Base-by-base conservation (phyloP, 768 basidiomycete genomes). In the Chalciporus chontae region DNA sequence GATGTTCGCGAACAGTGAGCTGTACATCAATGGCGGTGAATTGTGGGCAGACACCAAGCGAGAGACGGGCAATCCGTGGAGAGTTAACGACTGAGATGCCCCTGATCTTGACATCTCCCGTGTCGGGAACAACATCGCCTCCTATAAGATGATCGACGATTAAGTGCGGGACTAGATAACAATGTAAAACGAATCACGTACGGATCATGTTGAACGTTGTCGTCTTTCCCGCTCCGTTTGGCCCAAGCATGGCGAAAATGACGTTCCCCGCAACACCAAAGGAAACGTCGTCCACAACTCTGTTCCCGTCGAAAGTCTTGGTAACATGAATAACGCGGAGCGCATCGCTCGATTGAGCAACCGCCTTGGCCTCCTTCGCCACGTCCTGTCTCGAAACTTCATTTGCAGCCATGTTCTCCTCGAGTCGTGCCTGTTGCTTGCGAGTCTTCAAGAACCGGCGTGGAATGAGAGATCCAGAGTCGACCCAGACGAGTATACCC, bases 171-270 rank as follows among this genome's bases (percentile, higher is more conserved):
- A 43, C 11, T 26, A 29, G 8, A 7, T 6, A 9, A 15, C 21
- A 21, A 21, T 4, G 24, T 13, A 9, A 18, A 23, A 37, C 0
- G 15, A 18, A 23, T 19, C 14, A 73, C 84, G 49, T 58, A 85
- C 86, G 83, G 51, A 91, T 89, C 60, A 88, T 77, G 54, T 88
- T 87, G 66, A 90, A 87, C 0, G 83, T 84, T 0, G 89, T 89
- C 10, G 86, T 90, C 67, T 90, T 90, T 0, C 89, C 88, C 8
- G 87, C 89, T 7, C 89, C 89, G 55, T 90, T 91, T 1, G 89
- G 89, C 2, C 89, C 89, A 14, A 91, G 72, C 53, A 90, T 65
- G 4, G 84, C 86, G 55, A 89, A 87, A 15, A 86, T 71, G 42
- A 81, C 84, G 40, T 86, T 77, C 36, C 67, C 69, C 1, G 78